phyloP scores from a whole-genome alignment of 2,329 filamentous ascomycete genomes.

The Aspergillus ochraceus region DNA sequence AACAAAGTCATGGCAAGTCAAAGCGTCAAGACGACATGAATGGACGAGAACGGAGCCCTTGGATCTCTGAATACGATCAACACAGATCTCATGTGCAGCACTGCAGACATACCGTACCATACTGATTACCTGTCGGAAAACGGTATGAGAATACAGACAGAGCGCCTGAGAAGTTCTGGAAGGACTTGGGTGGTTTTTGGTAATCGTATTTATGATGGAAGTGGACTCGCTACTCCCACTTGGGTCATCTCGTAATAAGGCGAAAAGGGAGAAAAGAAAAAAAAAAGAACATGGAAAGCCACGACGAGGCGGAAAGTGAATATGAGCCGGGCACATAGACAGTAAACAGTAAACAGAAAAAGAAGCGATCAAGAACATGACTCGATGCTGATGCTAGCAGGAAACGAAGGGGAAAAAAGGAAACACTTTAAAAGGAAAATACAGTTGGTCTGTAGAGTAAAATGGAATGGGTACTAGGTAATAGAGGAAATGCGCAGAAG shows the following conservation, averaged over 20 bases:
- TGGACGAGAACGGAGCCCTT: not conserved
- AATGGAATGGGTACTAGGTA: conserved; percentile 18
- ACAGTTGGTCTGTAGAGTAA: conserved; percentile 17
- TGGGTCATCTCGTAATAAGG: conserved; percentile 18
- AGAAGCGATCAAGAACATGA: conserved; percentile 9
- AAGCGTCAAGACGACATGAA: not conserved
- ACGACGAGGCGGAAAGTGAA: conserved; percentile 6
- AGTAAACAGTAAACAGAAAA: not conserved
- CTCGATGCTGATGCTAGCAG: conserved; percentile 26
- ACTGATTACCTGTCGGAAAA: not conserved
- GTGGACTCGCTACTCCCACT: conserved; percentile 14
- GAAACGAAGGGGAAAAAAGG: conserved; percentile 24
- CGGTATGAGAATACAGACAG: not conserved
- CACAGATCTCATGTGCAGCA: not conserved
- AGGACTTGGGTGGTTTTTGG: not conserved
- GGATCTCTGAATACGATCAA: not conserved
- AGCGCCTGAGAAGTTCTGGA: not conserved
- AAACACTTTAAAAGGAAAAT: conserved; percentile 27
- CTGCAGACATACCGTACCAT: not conserved
- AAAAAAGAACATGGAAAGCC: conserved; percentile 12
- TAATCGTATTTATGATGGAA: conserved; percentile 2
- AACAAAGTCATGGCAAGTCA: not conserved
- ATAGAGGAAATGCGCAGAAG: conserved; percentile 21
- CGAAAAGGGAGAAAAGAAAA: conserved; percentile 18
- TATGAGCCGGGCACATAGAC: not conserved